phyloP scores from a whole-genome alignment of 257 asterid genomes.

The Petrea volubilis region DNA sequence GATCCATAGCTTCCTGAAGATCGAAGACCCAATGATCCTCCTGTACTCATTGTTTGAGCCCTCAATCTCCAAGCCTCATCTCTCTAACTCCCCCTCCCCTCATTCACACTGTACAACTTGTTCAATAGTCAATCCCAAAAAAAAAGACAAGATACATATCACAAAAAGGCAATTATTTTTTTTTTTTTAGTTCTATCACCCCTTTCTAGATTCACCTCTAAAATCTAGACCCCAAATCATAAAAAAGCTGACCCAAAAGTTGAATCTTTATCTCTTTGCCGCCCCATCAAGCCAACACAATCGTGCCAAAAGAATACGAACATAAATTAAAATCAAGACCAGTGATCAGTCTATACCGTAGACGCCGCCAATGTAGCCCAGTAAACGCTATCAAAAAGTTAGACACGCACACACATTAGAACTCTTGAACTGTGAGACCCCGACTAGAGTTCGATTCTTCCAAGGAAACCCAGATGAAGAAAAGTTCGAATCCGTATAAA shows the following conservation, averaged over 20 bases:
- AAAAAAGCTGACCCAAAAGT: background rate
- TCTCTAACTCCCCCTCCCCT: constrained; percentile 47
- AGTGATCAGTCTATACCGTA: background rate
- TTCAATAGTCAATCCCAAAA: constrained; percentile 15
- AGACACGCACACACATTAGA: background rate
- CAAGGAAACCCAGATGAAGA: background rate
- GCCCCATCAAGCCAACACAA: background rate
- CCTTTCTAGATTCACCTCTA: constrained; percentile 15
- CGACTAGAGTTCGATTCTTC: constrained; percentile 24
- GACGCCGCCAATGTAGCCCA: constrained; percentile 28
- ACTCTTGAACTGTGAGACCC: constrained; percentile 16
- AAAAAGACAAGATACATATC: too few relatives aligned
- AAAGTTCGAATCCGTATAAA: constrained; percentile 5
- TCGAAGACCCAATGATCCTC: constrained; percentile 98
- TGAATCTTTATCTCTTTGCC: constrained; percentile 21
- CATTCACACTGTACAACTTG: constrained; percentile 32
- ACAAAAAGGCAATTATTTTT: background rate
- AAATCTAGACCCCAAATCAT: constrained; percentile 12
- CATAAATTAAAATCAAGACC: constrained; percentile 7
- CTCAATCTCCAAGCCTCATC: constrained; percentile 47
- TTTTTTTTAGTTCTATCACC: background rate
- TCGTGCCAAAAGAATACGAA: background rate
- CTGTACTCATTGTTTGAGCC: constrained; percentile 68
- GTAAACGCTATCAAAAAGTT: background rate
- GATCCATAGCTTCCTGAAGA: constrained; percentile 98